Percentiles rank a stretch among this genome's conserved stretches.
Evolutionary conservation across 2,329 filamentous ascomycete species (phyloP).

Genomic region (Sporothrix schenckii): DNA sequence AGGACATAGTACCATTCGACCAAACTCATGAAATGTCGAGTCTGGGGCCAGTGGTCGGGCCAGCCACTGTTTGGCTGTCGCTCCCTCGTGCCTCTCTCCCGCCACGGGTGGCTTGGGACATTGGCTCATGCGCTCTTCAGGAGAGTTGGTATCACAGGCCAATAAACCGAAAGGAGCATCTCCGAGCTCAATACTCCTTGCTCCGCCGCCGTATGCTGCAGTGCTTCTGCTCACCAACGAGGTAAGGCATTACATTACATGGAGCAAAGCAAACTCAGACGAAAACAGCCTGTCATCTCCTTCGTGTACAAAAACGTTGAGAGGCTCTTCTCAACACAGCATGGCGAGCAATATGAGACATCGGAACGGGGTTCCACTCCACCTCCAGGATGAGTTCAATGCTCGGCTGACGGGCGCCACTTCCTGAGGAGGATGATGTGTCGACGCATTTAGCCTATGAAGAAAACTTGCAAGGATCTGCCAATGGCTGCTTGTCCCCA

Average conservation of each 20-base stretch:
- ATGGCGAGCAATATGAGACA: slow-evolving; percentile 10
- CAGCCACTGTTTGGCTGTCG: neutral
- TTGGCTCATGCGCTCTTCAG: slow-evolving; percentile 10
- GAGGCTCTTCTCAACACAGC: neutral
- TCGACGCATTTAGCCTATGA: slow-evolving; percentile 19
- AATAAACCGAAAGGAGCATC: slow-evolving; percentile 12
- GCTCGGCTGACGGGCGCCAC: slow-evolving; percentile 2
- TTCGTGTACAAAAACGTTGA: neutral
- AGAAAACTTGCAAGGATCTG: slow-evolving; percentile 3
- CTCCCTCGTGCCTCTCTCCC: slow-evolving; percentile 16
- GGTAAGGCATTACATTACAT: too few species aligned
- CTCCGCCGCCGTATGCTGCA: neutral
- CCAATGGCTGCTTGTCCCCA: neutral
- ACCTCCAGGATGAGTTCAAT: neutral
- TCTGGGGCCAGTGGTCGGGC: neutral
- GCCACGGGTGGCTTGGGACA: slow-evolving; percentile 10
- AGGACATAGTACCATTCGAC: slow-evolving; percentile 13
- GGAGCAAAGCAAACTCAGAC: neutral
- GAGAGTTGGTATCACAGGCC: neutral
- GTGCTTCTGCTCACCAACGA: neutral
- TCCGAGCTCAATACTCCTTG: neutral
- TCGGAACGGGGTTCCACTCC: neutral
- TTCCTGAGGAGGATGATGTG: neutral
- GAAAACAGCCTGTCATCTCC: neutral
- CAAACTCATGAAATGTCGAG: neutral